phyloP scores from a whole-genome alignment of 345 rosid species.

The Cardiospermum halicacabum region DNA sequence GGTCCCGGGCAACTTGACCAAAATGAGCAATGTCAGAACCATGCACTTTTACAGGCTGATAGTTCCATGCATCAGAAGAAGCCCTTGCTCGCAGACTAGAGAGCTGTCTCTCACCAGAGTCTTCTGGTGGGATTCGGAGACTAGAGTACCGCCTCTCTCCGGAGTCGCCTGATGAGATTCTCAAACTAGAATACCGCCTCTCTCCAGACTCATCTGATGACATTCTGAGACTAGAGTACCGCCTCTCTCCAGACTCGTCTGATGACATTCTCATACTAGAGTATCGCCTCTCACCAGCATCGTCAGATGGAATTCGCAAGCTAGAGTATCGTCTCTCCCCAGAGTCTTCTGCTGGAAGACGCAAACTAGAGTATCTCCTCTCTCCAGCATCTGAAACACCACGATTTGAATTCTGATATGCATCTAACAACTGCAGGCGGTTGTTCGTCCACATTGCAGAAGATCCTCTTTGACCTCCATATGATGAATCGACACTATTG shows the following conservation, averaged over 20 bases:
- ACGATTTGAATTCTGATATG: conserved; percentile 44
- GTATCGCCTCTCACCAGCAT: conserved; percentile 59
- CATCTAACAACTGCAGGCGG: conserved; percentile 47
- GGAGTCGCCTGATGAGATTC: conserved; percentile 28
- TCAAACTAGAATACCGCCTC: conserved; percentile 69
- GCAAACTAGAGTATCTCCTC: conserved; percentile 67
- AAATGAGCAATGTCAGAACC: conserved; percentile 62
- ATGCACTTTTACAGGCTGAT: conserved; percentile 77
- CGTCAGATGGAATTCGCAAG: conserved; percentile 43
- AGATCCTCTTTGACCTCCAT: conserved; percentile 56
- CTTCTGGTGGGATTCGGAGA: conserved; percentile 37
- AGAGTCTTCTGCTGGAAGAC: conserved; percentile 28
- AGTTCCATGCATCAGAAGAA: conserved; percentile 56
- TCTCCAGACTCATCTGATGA: conserved; percentile 35
- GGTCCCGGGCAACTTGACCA: conserved; percentile 48
- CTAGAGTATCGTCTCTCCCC: conserved; percentile 73
- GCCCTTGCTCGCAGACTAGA: conserved; percentile 48
- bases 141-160: conserved; percentile 73
- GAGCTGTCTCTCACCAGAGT: conserved; percentile 19
- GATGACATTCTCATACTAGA: conserved; percentile 51
- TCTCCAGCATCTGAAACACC: conserved; percentile 50
- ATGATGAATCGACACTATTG: conserved; percentile 48
- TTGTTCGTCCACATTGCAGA: conserved; percentile 53
- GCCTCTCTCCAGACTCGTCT: conserved; percentile 45
- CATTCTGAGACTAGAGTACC: conserved; percentile 62